Conservation (phyloP, 805 yeast genomes). For the Helenozyma baotianmanensis region DNA sequence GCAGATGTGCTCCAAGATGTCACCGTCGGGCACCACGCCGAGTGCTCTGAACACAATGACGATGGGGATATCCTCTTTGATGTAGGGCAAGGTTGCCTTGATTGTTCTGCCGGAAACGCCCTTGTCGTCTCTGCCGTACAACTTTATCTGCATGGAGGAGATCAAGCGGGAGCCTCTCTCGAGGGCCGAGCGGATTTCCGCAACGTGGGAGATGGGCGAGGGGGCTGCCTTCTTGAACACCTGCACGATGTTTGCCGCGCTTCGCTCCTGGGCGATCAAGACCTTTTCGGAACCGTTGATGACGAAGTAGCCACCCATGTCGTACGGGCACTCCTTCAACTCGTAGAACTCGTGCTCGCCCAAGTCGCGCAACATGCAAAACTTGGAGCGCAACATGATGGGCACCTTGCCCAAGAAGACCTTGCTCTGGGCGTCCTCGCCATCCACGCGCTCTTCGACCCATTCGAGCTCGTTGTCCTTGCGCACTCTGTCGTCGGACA, state of each 20-base stretch:
- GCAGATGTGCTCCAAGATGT: slow-evolving; percentile 95
- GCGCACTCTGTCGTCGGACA: slow-evolving; percentile 65
- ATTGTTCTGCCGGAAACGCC: slow-evolving; percentile 73
- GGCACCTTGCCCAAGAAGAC: slow-evolving; percentile 97
- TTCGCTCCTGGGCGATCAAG: slow-evolving; percentile 95
- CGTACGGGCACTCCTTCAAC: slow-evolving; percentile 97
- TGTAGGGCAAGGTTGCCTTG: slow-evolving; percentile 93
- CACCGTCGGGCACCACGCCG: slow-evolving; percentile 99
- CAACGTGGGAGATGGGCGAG: slow-evolving; percentile 91
- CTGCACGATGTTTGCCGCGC: slow-evolving; percentile 98
- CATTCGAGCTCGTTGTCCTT: slow-evolving; percentile 43
- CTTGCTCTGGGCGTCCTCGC: slow-evolving; percentile 60
- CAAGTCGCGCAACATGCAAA: slow-evolving; percentile 86
- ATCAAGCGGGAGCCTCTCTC: slow-evolving; percentile 97
- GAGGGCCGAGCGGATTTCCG: slow-evolving; percentile 93
- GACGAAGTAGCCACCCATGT: slow-evolving; percentile 99
- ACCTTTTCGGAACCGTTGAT: slow-evolving; percentile 95
- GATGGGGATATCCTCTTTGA: slow-evolving; percentile 94
- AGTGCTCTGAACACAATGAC: slow-evolving; percentile 96
- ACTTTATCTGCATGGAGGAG: slow-evolving; percentile 88
- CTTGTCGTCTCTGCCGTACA: slow-evolving; percentile 76
- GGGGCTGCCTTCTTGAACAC: slow-evolving; percentile 98
- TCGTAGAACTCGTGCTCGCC: slow-evolving; percentile 92
- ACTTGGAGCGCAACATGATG: slow-evolving; percentile 94
- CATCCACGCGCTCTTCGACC: slow-evolving; percentile 48